phyloP scores from a whole-genome alignment of 768 basidiomycete genomes.

The Dacryopinax spathularia region DNA sequence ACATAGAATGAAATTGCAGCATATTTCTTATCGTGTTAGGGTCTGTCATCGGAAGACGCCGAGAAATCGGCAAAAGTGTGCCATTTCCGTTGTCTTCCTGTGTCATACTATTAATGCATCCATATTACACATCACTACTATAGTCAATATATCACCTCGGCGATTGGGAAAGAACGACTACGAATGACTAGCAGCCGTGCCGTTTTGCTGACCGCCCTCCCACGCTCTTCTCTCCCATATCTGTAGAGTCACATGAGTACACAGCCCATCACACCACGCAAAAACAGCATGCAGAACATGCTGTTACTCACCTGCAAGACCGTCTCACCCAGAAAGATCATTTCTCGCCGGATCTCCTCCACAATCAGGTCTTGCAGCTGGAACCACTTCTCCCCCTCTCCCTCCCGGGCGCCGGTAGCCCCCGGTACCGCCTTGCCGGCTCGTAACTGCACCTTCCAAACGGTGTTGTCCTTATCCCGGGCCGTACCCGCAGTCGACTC shows the following conservation, averaged over 20 bases:
- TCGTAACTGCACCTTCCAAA: constrained; percentile 83
- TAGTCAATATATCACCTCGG: not conserved
- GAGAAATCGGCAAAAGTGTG: not conserved
- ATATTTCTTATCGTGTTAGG: too few relatives aligned
- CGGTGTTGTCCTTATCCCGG: constrained; percentile 76
- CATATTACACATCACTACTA: not conserved
- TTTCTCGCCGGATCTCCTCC: constrained; percentile 88
- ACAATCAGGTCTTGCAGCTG: constrained; percentile 94
- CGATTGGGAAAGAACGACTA: not conserved
- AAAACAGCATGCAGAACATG: not conserved
- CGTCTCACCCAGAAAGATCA: constrained; percentile 97
- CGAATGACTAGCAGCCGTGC: not conserved
- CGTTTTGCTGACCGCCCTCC: not conserved
- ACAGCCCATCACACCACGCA: not conserved
- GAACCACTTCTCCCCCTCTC: constrained; percentile 85
- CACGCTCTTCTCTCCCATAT: constrained; percentile 1
- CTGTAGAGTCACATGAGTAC: not conserved
- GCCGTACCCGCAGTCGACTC: constrained; percentile 95
- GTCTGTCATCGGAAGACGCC: too few relatives aligned
- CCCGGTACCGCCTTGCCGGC: constrained; percentile 28
- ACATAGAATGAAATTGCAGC: too few relatives aligned
- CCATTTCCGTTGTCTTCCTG: constrained; percentile 2
- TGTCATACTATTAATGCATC: not conserved
- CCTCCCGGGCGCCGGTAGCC: constrained; percentile 39
- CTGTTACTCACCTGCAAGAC: constrained; percentile 65